Evolutionary conservation across 2,329 filamentous ascomycete genomes (phyloP).

Genomic region (Fusarium ramigenum): DNA sequence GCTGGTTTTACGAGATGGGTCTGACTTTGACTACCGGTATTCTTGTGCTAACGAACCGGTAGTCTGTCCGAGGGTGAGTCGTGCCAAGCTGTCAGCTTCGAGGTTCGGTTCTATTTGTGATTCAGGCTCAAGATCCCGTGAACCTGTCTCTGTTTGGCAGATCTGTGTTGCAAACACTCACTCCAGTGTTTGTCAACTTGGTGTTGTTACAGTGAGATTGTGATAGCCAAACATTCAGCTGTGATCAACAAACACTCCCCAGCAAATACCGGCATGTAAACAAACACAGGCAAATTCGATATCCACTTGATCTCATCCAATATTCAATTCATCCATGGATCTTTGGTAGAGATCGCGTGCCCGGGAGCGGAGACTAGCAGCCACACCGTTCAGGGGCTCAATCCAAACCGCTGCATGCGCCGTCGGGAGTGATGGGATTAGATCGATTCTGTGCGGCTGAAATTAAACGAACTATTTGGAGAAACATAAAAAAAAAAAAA

Average conservation of each 20-base stretch:
- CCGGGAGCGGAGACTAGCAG: slow-evolving; percentile 25
- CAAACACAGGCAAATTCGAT: slow-evolving; percentile 13
- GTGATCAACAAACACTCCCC: neutral
- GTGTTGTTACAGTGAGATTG: neutral
- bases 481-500: neutral
- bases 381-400: slow-evolving; percentile 40
- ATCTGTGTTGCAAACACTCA: neutral
- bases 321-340: neutral
- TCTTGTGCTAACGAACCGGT: neutral
- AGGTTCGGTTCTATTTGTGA: neutral
- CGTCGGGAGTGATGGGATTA: neutral
- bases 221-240: neutral
- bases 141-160: neutral
- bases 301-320: slow-evolving; percentile 25
- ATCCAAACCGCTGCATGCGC: neutral
- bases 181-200: too few species aligned
- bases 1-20: neutral
- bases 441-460: slow-evolving; percentile 10
- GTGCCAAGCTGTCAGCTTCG: slow-evolving; percentile 9
- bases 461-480: neutral
- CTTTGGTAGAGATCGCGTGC: slow-evolving; percentile 13
- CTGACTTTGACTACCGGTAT: neutral
- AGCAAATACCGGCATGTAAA: neutral
- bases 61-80: neutral
- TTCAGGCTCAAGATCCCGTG: neutral